These are phyloP conservation scores for Penicillium glabrum DNA, from an alignment of 2,329 filamentous ascomycete genomes.

Conservation along the genomic window DNA sequence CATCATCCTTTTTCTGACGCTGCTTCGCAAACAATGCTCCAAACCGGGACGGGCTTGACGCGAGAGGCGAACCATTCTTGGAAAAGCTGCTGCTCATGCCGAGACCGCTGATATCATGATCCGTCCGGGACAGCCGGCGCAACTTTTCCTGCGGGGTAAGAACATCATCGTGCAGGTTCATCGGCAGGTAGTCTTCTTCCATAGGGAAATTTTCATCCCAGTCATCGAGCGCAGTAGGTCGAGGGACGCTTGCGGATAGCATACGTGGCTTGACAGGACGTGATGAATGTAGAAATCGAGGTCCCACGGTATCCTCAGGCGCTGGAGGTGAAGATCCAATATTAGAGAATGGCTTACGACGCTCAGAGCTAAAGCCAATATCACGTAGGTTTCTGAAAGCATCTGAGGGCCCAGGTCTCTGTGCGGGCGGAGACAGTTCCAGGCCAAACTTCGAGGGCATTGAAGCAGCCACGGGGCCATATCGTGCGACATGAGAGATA, in stretches of 20 bases:
- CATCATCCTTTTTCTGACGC: slow-evolving; percentile 53
- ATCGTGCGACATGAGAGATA: slow-evolving; percentile 85
- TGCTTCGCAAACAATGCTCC: slow-evolving; percentile 58
- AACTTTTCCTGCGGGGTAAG: slow-evolving; percentile 62
- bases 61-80: slow-evolving; percentile 57
- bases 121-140: slow-evolving; percentile 59
- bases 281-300: slow-evolving; percentile 64
- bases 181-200: slow-evolving; percentile 86
- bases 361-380: slow-evolving; percentile 71
- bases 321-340: slow-evolving; percentile 61
- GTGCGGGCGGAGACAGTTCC: slow-evolving; percentile 74
- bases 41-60: slow-evolving; percentile 63
- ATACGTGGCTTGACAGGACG: slow-evolving; percentile 60
- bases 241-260: slow-evolving; percentile 62
- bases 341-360: slow-evolving; percentile 56
- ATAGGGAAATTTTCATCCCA: slow-evolving; percentile 71
- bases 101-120: slow-evolving; percentile 55
- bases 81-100: slow-evolving; percentile 51
- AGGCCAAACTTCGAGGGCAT: slow-evolving; percentile 89
- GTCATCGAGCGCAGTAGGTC: slow-evolving; percentile 53
- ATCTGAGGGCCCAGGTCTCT: slow-evolving; percentile 64
- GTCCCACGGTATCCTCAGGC: slow-evolving; percentile 67
- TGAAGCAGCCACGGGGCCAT: slow-evolving; percentile 87
- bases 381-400: slow-evolving; percentile 60
- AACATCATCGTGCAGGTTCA: slow-evolving; percentile 62